Base-by-base conservation (phyloP, 192 early-diverging fungal species). In the Spizellomyces sp. region DNA sequence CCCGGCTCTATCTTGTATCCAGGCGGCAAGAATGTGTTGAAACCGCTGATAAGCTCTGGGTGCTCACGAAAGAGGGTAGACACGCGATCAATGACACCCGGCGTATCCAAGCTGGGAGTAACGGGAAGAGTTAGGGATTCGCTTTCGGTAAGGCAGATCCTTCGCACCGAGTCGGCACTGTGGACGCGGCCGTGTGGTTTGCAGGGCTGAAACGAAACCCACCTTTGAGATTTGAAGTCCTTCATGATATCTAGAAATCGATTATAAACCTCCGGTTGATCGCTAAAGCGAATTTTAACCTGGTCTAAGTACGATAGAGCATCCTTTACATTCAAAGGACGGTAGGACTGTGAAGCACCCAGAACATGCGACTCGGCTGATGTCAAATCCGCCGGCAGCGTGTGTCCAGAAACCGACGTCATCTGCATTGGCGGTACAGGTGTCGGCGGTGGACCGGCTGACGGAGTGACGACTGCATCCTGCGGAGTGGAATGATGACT, bases 241-340 rank as follows among this genome's bases (percentile, higher is more conserved):
- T 98, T 98, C 98, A 99, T 99, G 46, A 98, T 98, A 77, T 98
- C 96, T 76, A 99, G 67, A 79, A 99, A 99, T 62, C 89, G 86
- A 75, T 97, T 98, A 81, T 99, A 99, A 6, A 98, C 95, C 60
- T 97, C 94, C 4, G 96, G 95, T 8, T 93, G 89, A 67, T 95
- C 90, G 48, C 88, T 84, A 71, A 99, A 99, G 70, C 93, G 91
- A 47, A 90, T 86, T 74, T 96, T 96, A 8, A 99, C 98, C 74
- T 95, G 86, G 71, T 99, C 98, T 54, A 99, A 84, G 77, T 99
- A 99, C 41, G 94, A 89, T 45, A 99, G 80, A 0, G 98, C 98
- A 72, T 99, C 96, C 68, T 89, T 90, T 0, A 99, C 98, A 72
- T 95, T 94, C 42, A 95, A 79, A 48, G 80, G 81, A 4, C 86